phyloP scores from a whole-genome alignment of 495 filamentous ascomycete genomes.

The Trichocladium antarcticum region DNA sequence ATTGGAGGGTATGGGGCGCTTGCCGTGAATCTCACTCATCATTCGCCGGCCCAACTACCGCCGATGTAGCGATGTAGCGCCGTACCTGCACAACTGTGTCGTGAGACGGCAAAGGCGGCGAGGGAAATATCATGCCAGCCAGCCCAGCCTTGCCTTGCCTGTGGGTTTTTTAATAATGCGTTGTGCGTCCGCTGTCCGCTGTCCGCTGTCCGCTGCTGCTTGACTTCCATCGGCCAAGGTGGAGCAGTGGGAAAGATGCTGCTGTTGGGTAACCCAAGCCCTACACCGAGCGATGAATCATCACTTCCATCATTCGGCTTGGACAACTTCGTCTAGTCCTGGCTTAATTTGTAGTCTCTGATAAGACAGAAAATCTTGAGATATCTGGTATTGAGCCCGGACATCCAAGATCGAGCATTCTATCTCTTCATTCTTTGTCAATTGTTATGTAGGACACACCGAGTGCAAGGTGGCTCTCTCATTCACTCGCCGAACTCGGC shows the following conservation, averaged over 20 bases:
- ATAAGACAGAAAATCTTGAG: neutral
- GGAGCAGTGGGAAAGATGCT: neutral
- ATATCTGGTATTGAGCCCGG: neutral
- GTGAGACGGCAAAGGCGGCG: constrained; percentile 14
- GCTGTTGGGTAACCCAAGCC: neutral
- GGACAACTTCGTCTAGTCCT: too few relatives aligned
- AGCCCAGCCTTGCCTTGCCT: neutral
- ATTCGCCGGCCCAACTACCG: neutral
- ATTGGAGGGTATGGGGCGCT: constrained; percentile 3
- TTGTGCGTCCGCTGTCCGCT: too few relatives aligned
- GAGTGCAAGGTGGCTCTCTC: too few relatives aligned
- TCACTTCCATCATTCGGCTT: neutral
- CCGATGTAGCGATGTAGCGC: neutral
- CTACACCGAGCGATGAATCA: neutral
- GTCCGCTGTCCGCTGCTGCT: too few relatives aligned
- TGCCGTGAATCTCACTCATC: neutral
- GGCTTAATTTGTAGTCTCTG: neutral
- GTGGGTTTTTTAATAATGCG: neutral
- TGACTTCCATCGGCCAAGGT: neutral
- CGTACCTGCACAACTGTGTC: constrained; percentile 7
- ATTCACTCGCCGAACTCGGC: too few relatives aligned
- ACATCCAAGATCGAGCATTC: neutral
- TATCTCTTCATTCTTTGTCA: neutral
- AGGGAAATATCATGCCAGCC: neutral
- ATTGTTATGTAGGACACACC: too few relatives aligned